Conservation (phyloP, 352 stramenopile species). For the Globisporangium nodosum region DNA sequence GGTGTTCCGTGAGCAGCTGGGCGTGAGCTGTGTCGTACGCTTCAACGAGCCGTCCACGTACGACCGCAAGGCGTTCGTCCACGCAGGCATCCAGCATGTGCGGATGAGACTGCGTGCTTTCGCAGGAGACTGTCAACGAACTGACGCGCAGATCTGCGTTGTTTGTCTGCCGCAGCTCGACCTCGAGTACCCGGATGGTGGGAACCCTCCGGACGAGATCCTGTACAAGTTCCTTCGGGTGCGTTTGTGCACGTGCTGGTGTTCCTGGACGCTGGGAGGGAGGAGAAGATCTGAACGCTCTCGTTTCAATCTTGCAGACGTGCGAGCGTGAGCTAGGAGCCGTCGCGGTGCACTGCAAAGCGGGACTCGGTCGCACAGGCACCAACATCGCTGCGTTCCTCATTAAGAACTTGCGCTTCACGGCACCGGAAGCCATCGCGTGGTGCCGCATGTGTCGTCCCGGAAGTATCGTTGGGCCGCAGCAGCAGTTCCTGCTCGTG, state of each 20-base stretch:
- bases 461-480: slow-evolving; percentile 92
- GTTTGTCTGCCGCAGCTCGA: slow-evolving; percentile 42
- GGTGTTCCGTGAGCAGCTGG: slow-evolving; percentile 24
- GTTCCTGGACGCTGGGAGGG: too few relatives aligned
- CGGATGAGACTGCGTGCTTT: not conserved
- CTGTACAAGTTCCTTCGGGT: slow-evolving; percentile 78
- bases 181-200: slow-evolving; percentile 94
- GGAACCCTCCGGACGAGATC: slow-evolving; percentile 80
- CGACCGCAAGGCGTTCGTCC: slow-evolving; percentile 85
- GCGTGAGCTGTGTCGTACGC: slow-evolving; percentile 81
- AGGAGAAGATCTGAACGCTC: not conserved
- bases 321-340: slow-evolving; percentile 63
- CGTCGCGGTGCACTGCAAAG: slow-evolving; percentile 98
- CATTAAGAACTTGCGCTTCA: slow-evolving; percentile 95
- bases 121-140: not conserved
- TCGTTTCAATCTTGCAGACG: slow-evolving; percentile 14
- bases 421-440: slow-evolving; percentile 91
- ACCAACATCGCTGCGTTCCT: slow-evolving; percentile 95
- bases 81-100: slow-evolving; percentile 87
- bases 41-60: slow-evolving; percentile 95
- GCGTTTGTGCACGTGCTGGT: slow-evolving; percentile 18
- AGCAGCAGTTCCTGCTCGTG: slow-evolving; percentile 93
- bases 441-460: slow-evolving; percentile 95
- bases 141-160: not conserved
- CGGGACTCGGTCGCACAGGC: slow-evolving; percentile 93